These are phyloP conservation scores for Tetrahymena elliotti DNA, from an alignment of 73 alveolate species.

Conservation along the genomic window DNA sequence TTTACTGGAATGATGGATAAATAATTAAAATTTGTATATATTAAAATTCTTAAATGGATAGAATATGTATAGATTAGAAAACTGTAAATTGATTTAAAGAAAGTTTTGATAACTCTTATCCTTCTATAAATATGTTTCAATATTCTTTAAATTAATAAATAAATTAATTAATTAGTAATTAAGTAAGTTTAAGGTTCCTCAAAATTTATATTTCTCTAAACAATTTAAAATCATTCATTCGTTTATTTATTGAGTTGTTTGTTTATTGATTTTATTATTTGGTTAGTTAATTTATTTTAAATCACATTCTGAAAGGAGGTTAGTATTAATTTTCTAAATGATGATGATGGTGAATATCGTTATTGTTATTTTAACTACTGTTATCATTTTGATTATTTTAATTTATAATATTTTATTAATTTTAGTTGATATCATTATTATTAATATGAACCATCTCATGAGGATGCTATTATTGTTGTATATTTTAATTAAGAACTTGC, in stretches of 20 bases:
- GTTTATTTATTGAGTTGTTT: not conserved
- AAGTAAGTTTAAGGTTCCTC: not conserved
- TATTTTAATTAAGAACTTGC: not conserved
- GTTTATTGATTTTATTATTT: not conserved
- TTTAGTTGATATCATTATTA: not conserved
- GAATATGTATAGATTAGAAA: not conserved
- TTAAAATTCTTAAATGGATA: no score
- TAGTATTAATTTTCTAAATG: not conserved
- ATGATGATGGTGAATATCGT: not conserved
- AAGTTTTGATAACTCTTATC: not conserved
- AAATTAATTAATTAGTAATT: not conserved
- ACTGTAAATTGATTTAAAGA: no score
- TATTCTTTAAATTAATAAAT: no score
- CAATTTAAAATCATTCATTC: no score
- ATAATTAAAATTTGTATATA: no score
- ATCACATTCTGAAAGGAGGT: not conserved
- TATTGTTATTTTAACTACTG: not conserved
- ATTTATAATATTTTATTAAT: not conserved
- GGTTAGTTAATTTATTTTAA: not conserved
- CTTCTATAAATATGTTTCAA: not conserved
- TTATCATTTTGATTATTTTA: not conserved
- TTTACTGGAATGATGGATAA: no score
- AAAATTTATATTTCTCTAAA: not conserved
- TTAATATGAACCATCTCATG: not conserved
- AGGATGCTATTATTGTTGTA: not conserved